Base-by-base conservation (phyloP, 139 green algal genomes). In the Chlorella sorokiniana region DNA sequence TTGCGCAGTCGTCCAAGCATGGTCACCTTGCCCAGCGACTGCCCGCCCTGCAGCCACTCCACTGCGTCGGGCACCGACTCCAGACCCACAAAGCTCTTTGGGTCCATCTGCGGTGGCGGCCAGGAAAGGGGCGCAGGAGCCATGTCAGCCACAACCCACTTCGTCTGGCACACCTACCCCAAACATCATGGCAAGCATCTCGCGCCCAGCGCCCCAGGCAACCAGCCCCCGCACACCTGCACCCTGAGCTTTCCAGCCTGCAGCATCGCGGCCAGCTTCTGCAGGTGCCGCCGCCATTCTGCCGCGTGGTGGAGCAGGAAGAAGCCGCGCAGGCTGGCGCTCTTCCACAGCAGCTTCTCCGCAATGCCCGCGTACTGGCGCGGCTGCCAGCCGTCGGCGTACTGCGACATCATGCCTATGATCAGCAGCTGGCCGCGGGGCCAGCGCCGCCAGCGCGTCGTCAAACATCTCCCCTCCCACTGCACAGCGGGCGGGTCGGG, bases 261-360 rank as follows among this genome's bases (percentile, higher is more conserved):
- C 78, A 87, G 48, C 25, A 86, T 31, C 22, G 14, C 44, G 1
- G 79, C 56, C 73, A 95, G 87, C 23, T 77, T 63, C 0, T 69
- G 33, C 20, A 96, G 82, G 84, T 93, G 88, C 33, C 77, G 27
- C 7, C 51, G 59, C 72, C 91, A 93, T 11, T 84, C 65, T 10
- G 38, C 29, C 0, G 85, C 81, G 69, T 94, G 90, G 38, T 87
- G 80, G 62, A 93, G 83, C 70, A 97, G 88, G 87, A 97, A 96
- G 88, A 97, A 97, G 4, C 94, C 94, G 38, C 45, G 69, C 37
- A 94, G 81, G 0, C 84, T 82, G 11, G 92, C 91, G 37, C 81
- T 91, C 77, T 94, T 95, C 85, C 83, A 91, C 48, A 98, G 91
- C 85, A 98, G 90, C 87, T 91, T 91, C 85, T 98, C 94, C 52